Percentiles rank a stretch among this genome's conserved stretches.
These are phyloP conservation scores for Colletotrichum simmondsii DNA, from an alignment of 2,329 filamentous ascomycete species.

Conservation along the genomic window DNA sequence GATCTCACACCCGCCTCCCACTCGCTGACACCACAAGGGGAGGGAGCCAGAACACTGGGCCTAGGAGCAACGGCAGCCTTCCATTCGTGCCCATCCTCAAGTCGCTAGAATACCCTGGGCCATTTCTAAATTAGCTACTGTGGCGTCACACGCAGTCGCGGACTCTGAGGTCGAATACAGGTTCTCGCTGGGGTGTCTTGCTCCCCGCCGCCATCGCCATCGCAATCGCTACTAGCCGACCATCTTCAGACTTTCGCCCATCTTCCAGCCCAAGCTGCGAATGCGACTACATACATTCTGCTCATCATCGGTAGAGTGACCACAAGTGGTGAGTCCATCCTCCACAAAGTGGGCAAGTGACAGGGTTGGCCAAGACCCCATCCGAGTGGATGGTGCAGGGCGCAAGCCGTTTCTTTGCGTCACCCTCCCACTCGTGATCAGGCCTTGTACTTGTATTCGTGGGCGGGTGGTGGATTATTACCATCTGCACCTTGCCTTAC, in stretches of 20 bases:
- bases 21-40: slow-evolving; percentile 21
- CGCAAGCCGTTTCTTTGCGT: slow-evolving; percentile 32
- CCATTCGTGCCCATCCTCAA: slow-evolving; percentile 12
- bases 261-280: neutral
- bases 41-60: slow-evolving; percentile 26
- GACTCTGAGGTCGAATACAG: neutral
- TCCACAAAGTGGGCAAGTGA: slow-evolving; percentile 21
- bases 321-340: neutral
- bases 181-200: neutral
- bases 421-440: slow-evolving; percentile 32
- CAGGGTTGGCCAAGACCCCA: neutral
- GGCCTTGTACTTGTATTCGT: slow-evolving; percentile 2
- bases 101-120: slow-evolving; percentile 18
- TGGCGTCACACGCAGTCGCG: slow-evolving; percentile 17
- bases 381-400: slow-evolving; percentile 16
- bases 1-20: slow-evolving; percentile 9
- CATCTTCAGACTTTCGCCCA: neutral
- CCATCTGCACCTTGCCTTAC: slow-evolving; percentile 5
- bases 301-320: neutral
- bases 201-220: neutral
- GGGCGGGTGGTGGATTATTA: slow-evolving; percentile 1
- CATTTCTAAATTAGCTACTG: slow-evolving; percentile 13
- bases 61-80: slow-evolving; percentile 10
- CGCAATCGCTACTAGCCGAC: neutral
- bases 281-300: neutral